A percentile compares a stretch with the other conserved stretches of the same genome.
These are phyloP conservation scores for Avicennia marina DNA, from an alignment of 257 asterid species.

Conservation along the genomic window DNA sequence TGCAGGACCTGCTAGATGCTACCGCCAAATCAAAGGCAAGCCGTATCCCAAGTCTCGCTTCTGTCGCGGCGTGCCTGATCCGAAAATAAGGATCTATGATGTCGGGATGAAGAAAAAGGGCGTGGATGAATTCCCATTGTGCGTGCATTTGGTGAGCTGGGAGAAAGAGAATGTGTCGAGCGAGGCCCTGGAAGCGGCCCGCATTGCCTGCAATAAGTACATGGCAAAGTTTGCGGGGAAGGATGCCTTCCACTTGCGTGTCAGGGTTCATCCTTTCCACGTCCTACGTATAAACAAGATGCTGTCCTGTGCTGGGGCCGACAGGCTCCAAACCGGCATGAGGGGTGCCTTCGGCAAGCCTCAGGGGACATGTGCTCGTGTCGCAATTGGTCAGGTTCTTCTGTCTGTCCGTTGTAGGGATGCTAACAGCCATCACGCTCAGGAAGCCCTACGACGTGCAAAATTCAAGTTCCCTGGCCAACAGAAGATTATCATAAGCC, in stretches of 20 bases:
- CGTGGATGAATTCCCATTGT: too few species aligned
- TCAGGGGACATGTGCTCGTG: too few species aligned
- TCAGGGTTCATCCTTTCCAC: constrained; percentile 31
- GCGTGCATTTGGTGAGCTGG: too few species aligned
- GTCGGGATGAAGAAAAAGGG: too few species aligned
- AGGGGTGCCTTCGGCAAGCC: too few species aligned
- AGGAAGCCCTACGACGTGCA: constrained; percentile 32
- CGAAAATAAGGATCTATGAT: constrained; percentile 28
- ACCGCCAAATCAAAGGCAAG: constrained; percentile 32
- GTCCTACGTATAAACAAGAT: constrained; percentile 34
- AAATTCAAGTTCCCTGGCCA: constrained; percentile 13
- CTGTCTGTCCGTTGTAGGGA: constrained; percentile 24
- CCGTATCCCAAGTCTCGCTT: constrained; percentile 31
- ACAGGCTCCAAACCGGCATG: too few species aligned
- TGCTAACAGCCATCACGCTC: constrained; percentile 18
- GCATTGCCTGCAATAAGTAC: neutral
- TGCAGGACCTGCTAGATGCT: constrained; percentile 33
- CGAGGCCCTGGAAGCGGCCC: constrained; percentile 3
- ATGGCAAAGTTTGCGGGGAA: constrained; percentile 24
- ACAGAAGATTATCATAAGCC: constrained; percentile 2
- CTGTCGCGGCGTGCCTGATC: constrained; percentile 32
- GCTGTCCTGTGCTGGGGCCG: constrained; percentile 38
- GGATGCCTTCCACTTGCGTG: constrained; percentile 33
- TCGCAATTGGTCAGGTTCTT: too few species aligned
- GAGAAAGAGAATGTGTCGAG: too few species aligned